phyloP scores from a whole-genome alignment of 805 yeast species.

The Candida jianshihensis region DNA sequence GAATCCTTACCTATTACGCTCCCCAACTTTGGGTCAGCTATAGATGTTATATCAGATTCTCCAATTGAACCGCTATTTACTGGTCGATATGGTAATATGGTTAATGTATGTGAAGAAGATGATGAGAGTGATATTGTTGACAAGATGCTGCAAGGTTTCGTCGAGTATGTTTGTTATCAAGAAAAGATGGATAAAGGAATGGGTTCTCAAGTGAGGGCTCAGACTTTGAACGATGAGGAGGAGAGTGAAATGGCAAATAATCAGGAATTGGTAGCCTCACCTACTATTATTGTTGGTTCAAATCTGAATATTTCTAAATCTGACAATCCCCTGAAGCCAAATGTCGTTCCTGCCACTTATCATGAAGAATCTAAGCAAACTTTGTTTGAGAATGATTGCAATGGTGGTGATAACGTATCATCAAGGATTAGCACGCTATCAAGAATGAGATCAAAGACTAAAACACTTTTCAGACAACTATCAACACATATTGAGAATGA shows the following conservation, averaged over 20 bases:
- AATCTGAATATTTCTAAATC: no score
- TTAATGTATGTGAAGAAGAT: not conserved
- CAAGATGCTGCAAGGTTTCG: constrained; percentile 8
- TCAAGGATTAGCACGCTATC: constrained; percentile 4
- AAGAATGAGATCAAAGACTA: constrained; percentile 7
- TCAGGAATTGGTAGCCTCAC: no score
- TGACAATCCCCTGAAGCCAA: no score
- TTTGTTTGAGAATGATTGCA: no score
- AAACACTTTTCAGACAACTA: constrained; percentile 1
- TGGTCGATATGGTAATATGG: not conserved
- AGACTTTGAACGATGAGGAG: not conserved
- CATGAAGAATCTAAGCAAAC: no score
- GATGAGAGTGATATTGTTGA: constrained; percentile 5
- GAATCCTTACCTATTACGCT: no score
- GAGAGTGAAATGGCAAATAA: no score
- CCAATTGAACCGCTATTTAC: not conserved
- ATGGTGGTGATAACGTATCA: not conserved
- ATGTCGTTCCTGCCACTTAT: no score
- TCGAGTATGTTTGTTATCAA: constrained; percentile 5
- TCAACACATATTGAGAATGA: constrained; percentile 6
- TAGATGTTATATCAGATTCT: constrained; percentile 1
- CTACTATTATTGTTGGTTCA: no score
- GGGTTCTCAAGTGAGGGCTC: no score
- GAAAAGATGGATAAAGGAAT: not conserved
- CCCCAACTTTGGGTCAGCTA: no score